These are phyloP conservation scores for Arbutus unedo DNA, from an alignment of 148 eudicot genomes.

Conservation along the genomic window DNA sequence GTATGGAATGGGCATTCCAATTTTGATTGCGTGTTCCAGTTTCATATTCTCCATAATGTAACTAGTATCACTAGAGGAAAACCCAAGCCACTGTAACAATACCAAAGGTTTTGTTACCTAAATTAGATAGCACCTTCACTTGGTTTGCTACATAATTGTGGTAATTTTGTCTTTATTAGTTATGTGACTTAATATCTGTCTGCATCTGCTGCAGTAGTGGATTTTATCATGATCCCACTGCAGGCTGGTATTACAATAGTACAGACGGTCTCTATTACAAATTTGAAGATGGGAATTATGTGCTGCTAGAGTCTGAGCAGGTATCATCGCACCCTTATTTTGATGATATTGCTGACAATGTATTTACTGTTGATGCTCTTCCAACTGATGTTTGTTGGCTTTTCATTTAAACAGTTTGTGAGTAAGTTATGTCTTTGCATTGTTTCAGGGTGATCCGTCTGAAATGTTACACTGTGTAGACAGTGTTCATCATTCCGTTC, in stretches of 20 bases:
- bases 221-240: slow-evolving; percentile 86
- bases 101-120: neutral
- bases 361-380: neutral
- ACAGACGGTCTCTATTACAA: slow-evolving; percentile 81
- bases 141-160: neutral
- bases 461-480: slow-evolving; percentile 15
- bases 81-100: neutral
- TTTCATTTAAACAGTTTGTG: neutral
- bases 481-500: slow-evolving; percentile 10
- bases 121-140: neutral
- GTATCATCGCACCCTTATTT: slow-evolving; percentile 25
- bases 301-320: slow-evolving; percentile 53
- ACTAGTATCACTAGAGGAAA: neutral
- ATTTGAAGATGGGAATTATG: slow-evolving; percentile 84
- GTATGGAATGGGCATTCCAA: no score
- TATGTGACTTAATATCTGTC: neutral
- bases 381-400: neutral
- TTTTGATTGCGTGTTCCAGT: no score
- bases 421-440: neutral
- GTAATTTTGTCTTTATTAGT: neutral
- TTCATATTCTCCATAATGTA: no score
- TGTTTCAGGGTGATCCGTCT: slow-evolving; percentile 33
- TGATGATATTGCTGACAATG: neutral
- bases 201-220: slow-evolving; percentile 71
- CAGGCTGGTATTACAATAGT: slow-evolving; percentile 91